These are phyloP conservation scores for Taphrina flavorubra DNA, from an alignment of 1,139 yeast genomes.

Conservation along the genomic window DNA sequence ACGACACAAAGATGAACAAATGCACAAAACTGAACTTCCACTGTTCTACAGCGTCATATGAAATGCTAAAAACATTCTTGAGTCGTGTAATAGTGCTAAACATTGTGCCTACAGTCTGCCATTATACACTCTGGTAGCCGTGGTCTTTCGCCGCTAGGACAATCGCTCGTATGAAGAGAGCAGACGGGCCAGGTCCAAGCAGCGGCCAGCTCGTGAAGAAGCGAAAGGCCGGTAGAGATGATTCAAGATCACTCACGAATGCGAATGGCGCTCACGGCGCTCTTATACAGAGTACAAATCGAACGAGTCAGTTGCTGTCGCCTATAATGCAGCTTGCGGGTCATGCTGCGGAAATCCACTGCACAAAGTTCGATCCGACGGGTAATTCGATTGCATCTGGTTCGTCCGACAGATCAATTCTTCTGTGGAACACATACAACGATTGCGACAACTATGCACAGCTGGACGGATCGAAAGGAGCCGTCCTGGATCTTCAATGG, in stretches of 20 bases:
- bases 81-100: too few relatives aligned
- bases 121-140: too few relatives aligned
- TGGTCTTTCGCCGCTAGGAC: too few relatives aligned
- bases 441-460: conserved; percentile 56
- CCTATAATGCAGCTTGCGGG: conserved; percentile 48
- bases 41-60: too few relatives aligned
- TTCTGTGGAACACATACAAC: conserved; percentile 56
- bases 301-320: conserved; percentile 47
- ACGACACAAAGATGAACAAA: conserved; percentile 2
- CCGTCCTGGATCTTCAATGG: conserved; percentile 60
- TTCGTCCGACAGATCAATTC: conserved; percentile 50
- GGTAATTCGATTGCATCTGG: conserved; percentile 52
- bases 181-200: conserved; percentile 16
- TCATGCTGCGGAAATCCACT: conserved; percentile 49
- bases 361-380: conserved; percentile 50
- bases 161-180: conserved; percentile 7
- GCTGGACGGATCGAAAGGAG: conserved; percentile 59
- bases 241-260: conserved; percentile 4
- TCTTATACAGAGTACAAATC: conserved; percentile 41
- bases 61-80: too few relatives aligned
- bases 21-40: neutral
- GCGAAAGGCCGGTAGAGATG: conserved; percentile 14
- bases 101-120: too few relatives aligned
- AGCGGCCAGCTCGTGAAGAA: conserved; percentile 30
- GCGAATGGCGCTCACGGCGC: conserved; percentile 9